Percentiles rank a stretch among this genome's conserved stretches.
phyloP scores from a whole-genome alignment of 306 rosid genomes.

The Cucurbita moschata region DNA sequence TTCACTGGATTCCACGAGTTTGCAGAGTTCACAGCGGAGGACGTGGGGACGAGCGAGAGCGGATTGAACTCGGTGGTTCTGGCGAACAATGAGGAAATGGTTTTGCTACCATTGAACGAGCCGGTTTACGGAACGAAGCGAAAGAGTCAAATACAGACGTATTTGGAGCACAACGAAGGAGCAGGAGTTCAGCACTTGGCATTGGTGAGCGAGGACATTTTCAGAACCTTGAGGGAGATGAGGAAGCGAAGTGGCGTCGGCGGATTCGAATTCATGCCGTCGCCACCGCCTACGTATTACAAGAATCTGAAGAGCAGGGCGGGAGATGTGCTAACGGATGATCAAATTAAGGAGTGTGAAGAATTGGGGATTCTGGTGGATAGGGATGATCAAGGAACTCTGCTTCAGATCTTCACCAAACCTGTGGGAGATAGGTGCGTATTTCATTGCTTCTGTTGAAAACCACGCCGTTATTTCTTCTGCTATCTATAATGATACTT shows the following conservation, averaged over 20 bases:
- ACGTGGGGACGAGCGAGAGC: constrained; percentile 79
- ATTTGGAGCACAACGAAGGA: constrained; percentile 88
- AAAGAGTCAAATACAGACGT: constrained; percentile 87
- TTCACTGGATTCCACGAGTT: constrained; percentile 84
- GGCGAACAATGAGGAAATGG: constrained; percentile 64
- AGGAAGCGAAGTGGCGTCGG: constrained; percentile 47
- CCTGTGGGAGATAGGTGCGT: constrained; percentile 78
- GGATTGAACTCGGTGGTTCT: constrained; percentile 70
- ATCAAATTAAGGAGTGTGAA: constrained; percentile 66
- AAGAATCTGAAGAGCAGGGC: constrained; percentile 48
- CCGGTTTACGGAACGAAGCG: constrained; percentile 82
- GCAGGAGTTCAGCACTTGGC: constrained; percentile 87
- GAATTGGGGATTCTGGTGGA: constrained; percentile 89
- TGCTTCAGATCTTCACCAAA: constrained; percentile 90
- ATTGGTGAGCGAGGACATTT: constrained; percentile 38
- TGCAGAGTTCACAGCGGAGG: constrained; percentile 92
- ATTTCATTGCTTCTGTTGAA: not conserved
- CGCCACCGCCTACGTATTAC: constrained; percentile 86
- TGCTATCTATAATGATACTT: not conserved
- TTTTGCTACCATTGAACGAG: constrained; percentile 66
- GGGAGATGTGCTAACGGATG: constrained; percentile 54
- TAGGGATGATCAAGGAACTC: constrained; percentile 80
- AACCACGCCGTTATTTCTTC: not conserved
- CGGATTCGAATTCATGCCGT: constrained; percentile 87
- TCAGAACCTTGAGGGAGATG: constrained; percentile 73